Evolutionary conservation across 1,139 yeast species (phyloP), one percentile per base, ranked within the genome.

Genomic region (Protomyces lactucae-debilis): DNA sequence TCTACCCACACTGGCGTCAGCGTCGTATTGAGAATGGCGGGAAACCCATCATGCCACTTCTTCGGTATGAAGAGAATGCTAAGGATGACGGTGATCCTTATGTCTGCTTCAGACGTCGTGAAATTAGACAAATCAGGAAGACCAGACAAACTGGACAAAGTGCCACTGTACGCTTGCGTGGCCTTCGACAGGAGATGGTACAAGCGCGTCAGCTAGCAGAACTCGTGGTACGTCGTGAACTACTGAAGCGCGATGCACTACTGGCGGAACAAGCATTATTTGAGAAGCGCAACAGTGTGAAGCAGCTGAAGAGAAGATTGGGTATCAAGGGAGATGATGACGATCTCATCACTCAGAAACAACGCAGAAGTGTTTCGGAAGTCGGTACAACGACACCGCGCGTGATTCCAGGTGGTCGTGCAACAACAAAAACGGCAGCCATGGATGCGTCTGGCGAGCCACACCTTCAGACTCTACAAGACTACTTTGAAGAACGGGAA

Each of bases 51-150:
- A 83, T 84, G 70, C 96, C 98, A 0, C 76, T 80, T 9, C 78
- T 95, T 57, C 88, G 86, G 73, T 91, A 88, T 73, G 98, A 92
- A 76, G 95, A 89, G 71, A 84, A 83, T 65, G 96, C 91, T 69
- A 88, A 88, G 71, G 97, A 92, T 72, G 99, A 93, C 72, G 84
- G 83, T 67, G 98, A 93, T 75, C 98, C 99, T 0, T 93, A 95
- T 75, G 87, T 91, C 55, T 90, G 97, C 77, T 93, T 95, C 78
- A 84, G 99, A 73, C 85, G 97, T 71, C 87, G 99, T 75, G 99
- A 92, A 73, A 87, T 91, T 70, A 85, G 99, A 69, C 97, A 89
- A 74, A 95, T 95, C 51, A 86, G 99, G 75, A 93, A 93, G 75
- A 95, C 99, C 0, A 84, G 99, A 74, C 83, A 98, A 69, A 90